Evolutionary conservation across 2,329 filamentous ascomycete species (phyloP).

Genomic region (Fusarium chuoi): DNA sequence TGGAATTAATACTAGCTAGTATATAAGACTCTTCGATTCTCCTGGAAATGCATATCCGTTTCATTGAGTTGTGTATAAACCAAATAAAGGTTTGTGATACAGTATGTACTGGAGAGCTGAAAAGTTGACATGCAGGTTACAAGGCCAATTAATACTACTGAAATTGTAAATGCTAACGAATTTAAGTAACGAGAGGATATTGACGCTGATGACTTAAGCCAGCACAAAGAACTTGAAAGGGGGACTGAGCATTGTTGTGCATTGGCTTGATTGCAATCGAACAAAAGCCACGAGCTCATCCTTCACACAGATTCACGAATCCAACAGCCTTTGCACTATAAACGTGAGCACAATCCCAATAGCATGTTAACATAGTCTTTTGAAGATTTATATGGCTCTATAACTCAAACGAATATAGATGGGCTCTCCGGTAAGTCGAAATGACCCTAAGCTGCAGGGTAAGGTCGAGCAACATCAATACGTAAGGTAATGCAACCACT

Average conservation of each 20-base stretch:
- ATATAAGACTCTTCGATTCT: rapidly evolving
- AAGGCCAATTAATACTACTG: rapidly evolving
- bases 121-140: rapidly evolving
- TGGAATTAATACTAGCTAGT: rapidly evolving
- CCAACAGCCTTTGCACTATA: rapidly evolving
- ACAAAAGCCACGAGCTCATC: rapidly evolving
- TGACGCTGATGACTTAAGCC: rapidly evolving
- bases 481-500: neutral
- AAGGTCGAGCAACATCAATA: neutral
- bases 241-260: rapidly evolving
- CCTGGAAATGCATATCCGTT: rapidly evolving
- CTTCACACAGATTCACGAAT: rapidly evolving
- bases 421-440: rapidly evolving
- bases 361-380: rapidly evolving
- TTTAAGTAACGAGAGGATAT: neutral
- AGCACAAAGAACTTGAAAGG: rapidly evolving
- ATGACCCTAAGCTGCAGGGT: neutral
- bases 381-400: too few relatives aligned
- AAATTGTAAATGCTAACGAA: rapidly evolving
- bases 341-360: rapidly evolving
- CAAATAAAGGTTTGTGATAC: too few relatives aligned
- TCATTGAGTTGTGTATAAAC: neutral
- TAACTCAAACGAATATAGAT: neutral
- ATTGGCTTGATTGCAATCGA: rapidly evolving
- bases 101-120: rapidly evolving